Percentiles rank a stretch among this genome's conserved stretches.
phyloP scores from a whole-genome alignment of 768 basidiomycete genomes.

The Suillus discolor region DNA sequence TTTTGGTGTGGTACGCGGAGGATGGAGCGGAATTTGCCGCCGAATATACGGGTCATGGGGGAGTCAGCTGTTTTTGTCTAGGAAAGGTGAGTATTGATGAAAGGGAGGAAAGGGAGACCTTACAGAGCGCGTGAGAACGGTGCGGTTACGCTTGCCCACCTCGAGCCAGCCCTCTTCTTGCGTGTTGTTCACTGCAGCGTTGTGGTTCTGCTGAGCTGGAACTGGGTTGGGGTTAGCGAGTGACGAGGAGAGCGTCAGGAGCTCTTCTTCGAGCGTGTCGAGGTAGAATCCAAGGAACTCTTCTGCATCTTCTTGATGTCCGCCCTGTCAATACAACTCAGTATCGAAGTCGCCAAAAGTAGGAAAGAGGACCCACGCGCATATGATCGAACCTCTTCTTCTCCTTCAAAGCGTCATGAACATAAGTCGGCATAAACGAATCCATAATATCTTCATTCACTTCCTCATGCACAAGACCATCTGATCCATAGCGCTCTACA shows the following conservation, averaged over 20 bases:
- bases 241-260: conserved; percentile 65
- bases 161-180: conserved; percentile 83
- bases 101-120: conserved; percentile 28
- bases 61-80: conserved; percentile 82
- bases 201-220: conserved; percentile 19
- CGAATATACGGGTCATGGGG: conserved; percentile 90
- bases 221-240: conserved; percentile 43
- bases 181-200: background rate
- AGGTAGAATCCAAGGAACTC: conserved; percentile 98
- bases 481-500: conserved; percentile 33
- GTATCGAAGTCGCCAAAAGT: background rate
- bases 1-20: conserved; percentile 79
- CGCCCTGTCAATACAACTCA: conserved; percentile 52
- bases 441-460: conserved; percentile 57
- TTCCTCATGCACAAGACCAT: conserved; percentile 26
- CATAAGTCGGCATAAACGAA: conserved; percentile 81
- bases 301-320: conserved; percentile 97
- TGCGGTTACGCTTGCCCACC: conserved; percentile 87
- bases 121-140: conserved; percentile 78
- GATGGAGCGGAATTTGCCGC: conserved; percentile 88
- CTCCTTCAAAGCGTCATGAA: conserved; percentile 92
- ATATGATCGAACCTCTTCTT: conserved; percentile 94
- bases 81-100: background rate
- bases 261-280: conserved; percentile 92
- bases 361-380: conserved; percentile 57